Evolutionary conservation across 805 yeast genomes (phyloP), one percentile per base, ranked within the genome.

Genomic region (Saturnispora diversa): DNA sequence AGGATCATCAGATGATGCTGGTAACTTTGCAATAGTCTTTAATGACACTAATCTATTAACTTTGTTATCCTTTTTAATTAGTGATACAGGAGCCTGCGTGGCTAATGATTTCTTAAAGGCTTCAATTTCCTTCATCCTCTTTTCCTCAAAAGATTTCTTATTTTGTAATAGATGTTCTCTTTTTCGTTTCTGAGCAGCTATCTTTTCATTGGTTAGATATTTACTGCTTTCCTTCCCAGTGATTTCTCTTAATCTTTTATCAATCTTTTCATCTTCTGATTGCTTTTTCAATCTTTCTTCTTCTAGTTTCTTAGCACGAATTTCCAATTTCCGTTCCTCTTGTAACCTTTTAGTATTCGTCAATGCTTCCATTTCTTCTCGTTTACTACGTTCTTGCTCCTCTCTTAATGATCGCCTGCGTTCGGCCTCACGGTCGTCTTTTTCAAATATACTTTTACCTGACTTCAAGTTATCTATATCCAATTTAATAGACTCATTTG

Each of bases 101-200:
- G 34, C 35, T 21, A 24, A 6, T 17, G 35, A 29, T 22, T 39
- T 27, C 27, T 25, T 23, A 12, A 33, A 33, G 11, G 6, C 13
- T 17, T 36, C 26, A 13, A 17, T 27, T 29, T 31, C 40, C 15
- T 16, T 27, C 27, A 17, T 32, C 19, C 40, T 20, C 26, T 37
- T 37, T 13, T n/a, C 19, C 7, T 37, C 33, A 16, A 37, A 37
- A 11, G 23, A 15, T 13, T 22, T 4, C 11, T 13, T 19, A 15
- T 28, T 29, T 8, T 29, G 15, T 20, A 13, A 20, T 3, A 12
- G 9, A 5, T 11, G 8, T 22, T 37, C 34, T 29, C 17, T 22
- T 9, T 22, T 11, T 22, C 12, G 13, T n/a, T 37, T 30, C 16
- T 34, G 13, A 11, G 6, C 23, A 20, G 5, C 5, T 16, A 7